phyloP scores from a whole-genome alignment of 305 asterid genomes.

The Coffea humblotiana region DNA sequence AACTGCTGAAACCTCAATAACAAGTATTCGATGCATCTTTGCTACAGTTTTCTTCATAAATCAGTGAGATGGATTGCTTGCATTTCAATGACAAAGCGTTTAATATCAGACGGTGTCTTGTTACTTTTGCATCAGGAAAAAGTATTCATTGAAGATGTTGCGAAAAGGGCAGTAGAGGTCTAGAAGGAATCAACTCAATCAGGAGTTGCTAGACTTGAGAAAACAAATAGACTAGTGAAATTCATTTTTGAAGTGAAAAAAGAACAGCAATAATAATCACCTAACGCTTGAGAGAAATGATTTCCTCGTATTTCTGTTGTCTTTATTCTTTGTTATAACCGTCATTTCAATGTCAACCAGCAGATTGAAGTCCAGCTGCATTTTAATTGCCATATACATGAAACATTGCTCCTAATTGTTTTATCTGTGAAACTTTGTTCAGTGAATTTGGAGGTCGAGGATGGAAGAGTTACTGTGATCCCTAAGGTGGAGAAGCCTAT shows the following conservation, averaged over 20 bases:
- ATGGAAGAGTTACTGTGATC: constrained; percentile 32
- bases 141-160: too few relatives aligned
- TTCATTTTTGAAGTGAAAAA: constrained; percentile 5
- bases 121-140: not conserved
- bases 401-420: not conserved
- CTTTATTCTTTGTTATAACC: not conserved
- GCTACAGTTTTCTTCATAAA: not conserved
- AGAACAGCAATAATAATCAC: not conserved
- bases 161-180: too few relatives aligned
- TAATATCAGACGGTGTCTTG: not conserved
- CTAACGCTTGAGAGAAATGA: not conserved
- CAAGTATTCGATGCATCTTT: not conserved
- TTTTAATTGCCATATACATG: not conserved
- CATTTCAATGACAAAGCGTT: not conserved
- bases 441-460: constrained; percentile 43
- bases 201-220: too few relatives aligned
- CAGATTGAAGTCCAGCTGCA: not conserved
- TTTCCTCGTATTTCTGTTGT: not conserved
- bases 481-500: constrained; percentile 21
- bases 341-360: not conserved
- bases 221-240: not conserved
- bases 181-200: too few relatives aligned
- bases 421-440: constrained; percentile 4
- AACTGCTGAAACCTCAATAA: not conserved
- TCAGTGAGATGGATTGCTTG: not conserved